Percentiles rank a stretch among this genome's conserved stretches.
Conservation (phyloP, 2,329 filamentous ascomycete species). For the Botrytis elliptica region DNA sequence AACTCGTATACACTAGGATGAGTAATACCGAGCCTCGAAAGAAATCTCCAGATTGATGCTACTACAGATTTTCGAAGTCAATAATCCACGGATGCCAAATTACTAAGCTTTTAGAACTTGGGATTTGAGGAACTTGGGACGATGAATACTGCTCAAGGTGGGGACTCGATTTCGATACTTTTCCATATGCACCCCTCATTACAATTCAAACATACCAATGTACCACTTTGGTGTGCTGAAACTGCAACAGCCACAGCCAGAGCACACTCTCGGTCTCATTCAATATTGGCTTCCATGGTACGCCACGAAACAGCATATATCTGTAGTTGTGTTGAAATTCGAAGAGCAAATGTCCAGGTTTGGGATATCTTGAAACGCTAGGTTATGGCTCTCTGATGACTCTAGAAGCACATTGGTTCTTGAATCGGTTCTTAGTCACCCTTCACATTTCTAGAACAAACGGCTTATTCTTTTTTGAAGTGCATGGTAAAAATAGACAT, state of each 20-base stretch:
- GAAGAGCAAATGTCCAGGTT: background rate
- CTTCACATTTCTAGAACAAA: background rate
- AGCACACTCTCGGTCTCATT: background rate
- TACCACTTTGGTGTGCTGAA: background rate
- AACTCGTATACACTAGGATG: background rate
- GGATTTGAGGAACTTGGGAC: background rate
- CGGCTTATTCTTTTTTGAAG: background rate
- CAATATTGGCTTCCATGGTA: background rate
- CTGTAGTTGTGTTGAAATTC: background rate
- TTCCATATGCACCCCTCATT: background rate
- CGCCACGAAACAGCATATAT: background rate
- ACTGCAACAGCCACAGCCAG: background rate
- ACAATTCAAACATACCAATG: background rate
- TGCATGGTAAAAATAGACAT: conserved; percentile 6
- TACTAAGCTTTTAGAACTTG: background rate
- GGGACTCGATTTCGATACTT: background rate
- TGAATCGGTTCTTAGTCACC: no score
- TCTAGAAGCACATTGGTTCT: background rate
- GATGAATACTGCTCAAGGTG: background rate
- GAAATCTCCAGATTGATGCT: background rate
- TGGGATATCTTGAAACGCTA: background rate
- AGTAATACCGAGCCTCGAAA: background rate
- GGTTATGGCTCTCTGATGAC: background rate
- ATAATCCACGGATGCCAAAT: background rate
- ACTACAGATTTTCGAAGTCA: background rate